Base-by-base conservation (phyloP, 495 filamentous ascomycete genomes). In the Trichoderma reesei region DNA sequence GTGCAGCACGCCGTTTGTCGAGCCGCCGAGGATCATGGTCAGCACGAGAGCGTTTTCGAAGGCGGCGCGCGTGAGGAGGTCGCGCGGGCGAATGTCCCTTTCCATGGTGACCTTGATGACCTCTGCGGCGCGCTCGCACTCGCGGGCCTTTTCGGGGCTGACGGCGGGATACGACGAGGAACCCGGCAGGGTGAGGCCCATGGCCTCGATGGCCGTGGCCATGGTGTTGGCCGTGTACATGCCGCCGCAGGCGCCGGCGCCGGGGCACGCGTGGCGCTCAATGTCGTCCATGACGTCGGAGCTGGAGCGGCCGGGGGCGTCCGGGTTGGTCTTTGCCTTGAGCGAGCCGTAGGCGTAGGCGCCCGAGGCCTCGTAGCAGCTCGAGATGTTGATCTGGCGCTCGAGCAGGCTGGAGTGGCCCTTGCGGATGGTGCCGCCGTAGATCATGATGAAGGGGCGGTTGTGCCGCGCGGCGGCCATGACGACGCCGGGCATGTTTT, bases 171-270 rank as follows among this genome's bases (percentile, higher is more conserved):
- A 96, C 0, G 90, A 93, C 0, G 91, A 96, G 1, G 91, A 96
- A 10, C 93, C 93, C 0, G 94, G 93, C 16, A 97, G 80, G 3
- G 86, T 86, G 31, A 98, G 81, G 62, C 94, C 94, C 90, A 98
- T 96, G 8, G 91, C 89, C 74, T 98, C 94, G 67, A 98, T 91
- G 14, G 92, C 92, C 0, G 92, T 95, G 5, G 91, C 90, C 92
- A 98, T 96, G 2, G 94, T 97, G 74, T 98, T 98, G 63, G 94
- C 94, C 3, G 94, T 98, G 75, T 89, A 84, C 90, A 98, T 98
- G 60, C 94, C 94, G 67, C 94, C 94, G 69, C 94, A 98, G n/a
- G 92, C 92, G 39, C 93, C 93, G 14, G 90, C 86, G 14, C 90
- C 91, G 33, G 94, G 94, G 73, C 94, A 97, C 4, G 93, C 86